These are phyloP conservation scores for Calycina marina DNA, from an alignment of 2,329 filamentous ascomycete genomes.

Conservation along the genomic window DNA sequence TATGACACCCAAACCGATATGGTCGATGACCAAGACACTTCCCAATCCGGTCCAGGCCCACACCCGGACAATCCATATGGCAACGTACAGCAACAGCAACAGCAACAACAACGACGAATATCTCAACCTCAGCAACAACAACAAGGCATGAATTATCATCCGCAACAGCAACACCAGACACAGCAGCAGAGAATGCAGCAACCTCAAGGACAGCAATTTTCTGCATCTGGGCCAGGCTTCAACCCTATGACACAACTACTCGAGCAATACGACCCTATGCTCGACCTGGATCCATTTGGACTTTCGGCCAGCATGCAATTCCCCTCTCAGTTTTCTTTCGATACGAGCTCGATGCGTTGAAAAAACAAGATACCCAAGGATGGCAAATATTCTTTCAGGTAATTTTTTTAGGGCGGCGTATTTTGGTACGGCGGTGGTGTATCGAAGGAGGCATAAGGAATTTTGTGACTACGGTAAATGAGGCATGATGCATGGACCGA, in stretches of 20 bases:
- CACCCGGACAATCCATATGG: slow-evolving; percentile 43
- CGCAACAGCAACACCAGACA: slow-evolving; percentile 21
- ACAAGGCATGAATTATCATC: slow-evolving; percentile 4
- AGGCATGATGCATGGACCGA: no score
- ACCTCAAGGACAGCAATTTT: slow-evolving; percentile 25
- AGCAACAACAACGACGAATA: not conserved
- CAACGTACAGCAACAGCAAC: slow-evolving; percentile 10
- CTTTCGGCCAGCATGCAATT: slow-evolving; percentile 92
- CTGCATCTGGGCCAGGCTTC: slow-evolving; percentile 27
- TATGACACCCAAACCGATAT: slow-evolving; percentile 85
- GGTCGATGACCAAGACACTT: slow-evolving; percentile 65
- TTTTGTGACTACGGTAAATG: no score
- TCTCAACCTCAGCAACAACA: not conserved
- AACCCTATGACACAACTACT: slow-evolving; percentile 32
- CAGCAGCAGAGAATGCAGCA: slow-evolving; percentile 16
- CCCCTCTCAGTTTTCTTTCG: slow-evolving; percentile 68
- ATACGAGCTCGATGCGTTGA: slow-evolving; percentile 27
- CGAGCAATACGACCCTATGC: slow-evolving; percentile 67
- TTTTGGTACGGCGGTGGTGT: no score
- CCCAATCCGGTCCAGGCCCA: slow-evolving; percentile 53
- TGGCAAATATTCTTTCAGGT: no score
- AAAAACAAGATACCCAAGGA: slow-evolving; percentile 19
- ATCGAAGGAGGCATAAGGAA: no score
- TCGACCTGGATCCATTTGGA: slow-evolving; percentile 76
- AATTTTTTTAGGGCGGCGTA: no score